Evolutionary conservation across 139 green algal species (phyloP), one percentile per base, ranked within the genome.

Genomic region (Zygnema cylindricum): DNA sequence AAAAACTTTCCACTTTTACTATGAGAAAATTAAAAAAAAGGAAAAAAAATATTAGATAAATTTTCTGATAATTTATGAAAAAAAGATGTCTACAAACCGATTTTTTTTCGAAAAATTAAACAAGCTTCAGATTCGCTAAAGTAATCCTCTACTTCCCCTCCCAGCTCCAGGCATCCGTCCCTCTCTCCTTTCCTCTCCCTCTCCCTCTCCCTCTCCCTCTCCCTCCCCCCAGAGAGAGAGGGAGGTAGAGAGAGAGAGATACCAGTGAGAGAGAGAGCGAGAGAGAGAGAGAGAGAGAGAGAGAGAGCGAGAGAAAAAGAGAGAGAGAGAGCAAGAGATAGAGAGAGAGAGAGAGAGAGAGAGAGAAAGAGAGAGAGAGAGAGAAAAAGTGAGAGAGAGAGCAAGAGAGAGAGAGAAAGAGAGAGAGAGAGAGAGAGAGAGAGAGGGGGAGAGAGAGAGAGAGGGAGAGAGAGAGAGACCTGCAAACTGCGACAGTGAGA

Each of bases 401-500:
- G 41, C 7, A 16, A 49, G 41, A 79, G 71, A 49, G 71, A 49
- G 41, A 79, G 71, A 79, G 71, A 49, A 11, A 49, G 71, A 49
- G 41, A 49, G 39, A 63, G 49, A 63, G 38, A 49, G 71, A 79
- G 38, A 49, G 71, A 79, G 7, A 79, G 41, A 16, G 71, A 79
- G 71, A 57, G 41, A 49, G 41, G 11, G 16, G 11, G 71, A 79
- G 71, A 49, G 41, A 79, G 11, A 49, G 11, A 16, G 71, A 11
- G 39, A 57, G 41, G 11, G 71, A 7, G 71, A 57, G 11, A 16
- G 38, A 57, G 3, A 11, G 71, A 79, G 55, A 92, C 88, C 84
- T 92, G 88, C 88, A 92, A 32, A 92, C 69, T 25, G 88, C 82
- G 11, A 92, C 85, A 1, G 88, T 92, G 76, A 92, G 55, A 0